Base-by-base conservation (phyloP, 495 filamentous ascomycete genomes). In the Xeromyces bisporus region DNA sequence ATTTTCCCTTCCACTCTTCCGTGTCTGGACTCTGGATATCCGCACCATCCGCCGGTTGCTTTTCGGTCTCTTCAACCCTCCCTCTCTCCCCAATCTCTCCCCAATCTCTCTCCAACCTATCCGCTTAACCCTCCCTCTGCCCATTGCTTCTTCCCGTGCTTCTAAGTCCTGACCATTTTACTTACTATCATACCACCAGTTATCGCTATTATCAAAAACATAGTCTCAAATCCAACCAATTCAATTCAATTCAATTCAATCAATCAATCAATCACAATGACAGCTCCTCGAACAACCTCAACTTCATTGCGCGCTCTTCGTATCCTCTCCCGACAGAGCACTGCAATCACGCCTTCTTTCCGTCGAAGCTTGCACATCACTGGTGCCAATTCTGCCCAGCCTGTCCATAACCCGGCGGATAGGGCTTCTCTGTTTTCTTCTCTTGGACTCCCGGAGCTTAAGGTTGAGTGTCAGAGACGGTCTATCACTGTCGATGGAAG, bases 301-400 rank as follows among this genome's bases (percentile, higher is more conserved):
- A 44, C 51, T 16, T 68, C 65, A 15, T 43, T 67, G 15, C 64
- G 64, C 33, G 60, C 56, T 35, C 51, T 71, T 25, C 60, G 53
- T 38, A 42, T 51, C 34, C 48, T 71, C 24, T 51, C 58, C 10
- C 55, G 58, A 45, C 64, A 57, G 36, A 48, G 39, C 23, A 44
- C 41, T 32, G 43, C 55, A 35, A 37, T 47, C 24, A n/a, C n/a
- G n/a, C 50, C 52, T 18, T 38, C 48, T 39, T 32, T 48, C 37
- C 60, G 58, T 33, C 69, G 69, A 25, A 30, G 46, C 32, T 55
- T 74, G 26, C 62, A 67, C 53, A 73, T 74, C 39, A 59, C 63
- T 18, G 67, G 67, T 32, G 56, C 54, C n/a, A 54, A 64, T 36
- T 61, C 60, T 25, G 66, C 50, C 37, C 55, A 57, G 32, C 46